Conservation (phyloP, 805 yeast species). For the Wickerhamiella sorbophila region DNA sequence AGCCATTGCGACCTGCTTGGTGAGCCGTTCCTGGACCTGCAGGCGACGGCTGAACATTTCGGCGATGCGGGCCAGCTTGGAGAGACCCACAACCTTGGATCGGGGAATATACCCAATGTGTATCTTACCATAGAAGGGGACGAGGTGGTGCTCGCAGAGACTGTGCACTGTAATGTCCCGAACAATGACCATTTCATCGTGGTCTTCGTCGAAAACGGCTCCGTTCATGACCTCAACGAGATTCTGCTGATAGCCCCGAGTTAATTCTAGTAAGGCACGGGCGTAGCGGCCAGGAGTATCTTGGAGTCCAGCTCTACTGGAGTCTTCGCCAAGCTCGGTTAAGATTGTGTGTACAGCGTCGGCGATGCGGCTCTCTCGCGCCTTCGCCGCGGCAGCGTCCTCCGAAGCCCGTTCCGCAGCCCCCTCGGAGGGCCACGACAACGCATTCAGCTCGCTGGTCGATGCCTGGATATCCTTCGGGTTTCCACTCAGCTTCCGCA, state of each 20-base stretch:
- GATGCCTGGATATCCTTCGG: slow-evolving; percentile 7
- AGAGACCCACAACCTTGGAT: slow-evolving; percentile 79
- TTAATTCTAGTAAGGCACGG: slow-evolving; percentile 86
- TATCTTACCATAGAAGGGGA: slow-evolving; percentile 93
- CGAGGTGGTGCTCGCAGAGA: slow-evolving; percentile 93
- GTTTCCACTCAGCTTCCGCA: slow-evolving; percentile 19
- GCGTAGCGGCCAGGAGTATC: slow-evolving; percentile 97
- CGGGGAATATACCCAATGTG: slow-evolving; percentile 97
- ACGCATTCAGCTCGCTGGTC: slow-evolving; percentile 57
- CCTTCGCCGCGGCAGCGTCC: slow-evolving; percentile 45
- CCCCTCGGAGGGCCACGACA: slow-evolving; percentile 88
- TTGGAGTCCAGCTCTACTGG: slow-evolving; percentile 69
- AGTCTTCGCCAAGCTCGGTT: slow-evolving; percentile 83
- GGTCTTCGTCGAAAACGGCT: slow-evolving; percentile 96
- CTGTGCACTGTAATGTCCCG: slow-evolving; percentile 86
- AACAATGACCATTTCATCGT: slow-evolving; percentile 97
- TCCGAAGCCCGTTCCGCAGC: slow-evolving; percentile 67
- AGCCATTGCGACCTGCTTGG: slow-evolving; percentile 96
- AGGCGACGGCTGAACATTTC: slow-evolving; percentile 93
- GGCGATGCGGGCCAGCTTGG: slow-evolving; percentile 87
- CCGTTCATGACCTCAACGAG: slow-evolving; percentile 81
- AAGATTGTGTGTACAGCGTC: slow-evolving; percentile 62
- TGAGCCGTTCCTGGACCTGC: slow-evolving; percentile 95
- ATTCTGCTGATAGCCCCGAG: slow-evolving; percentile 93
- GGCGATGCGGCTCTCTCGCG: slow-evolving; percentile 65